These are phyloP conservation scores for Botrytis sinoallii DNA, from an alignment of 2,329 filamentous ascomycete species.

Conservation along the genomic window DNA sequence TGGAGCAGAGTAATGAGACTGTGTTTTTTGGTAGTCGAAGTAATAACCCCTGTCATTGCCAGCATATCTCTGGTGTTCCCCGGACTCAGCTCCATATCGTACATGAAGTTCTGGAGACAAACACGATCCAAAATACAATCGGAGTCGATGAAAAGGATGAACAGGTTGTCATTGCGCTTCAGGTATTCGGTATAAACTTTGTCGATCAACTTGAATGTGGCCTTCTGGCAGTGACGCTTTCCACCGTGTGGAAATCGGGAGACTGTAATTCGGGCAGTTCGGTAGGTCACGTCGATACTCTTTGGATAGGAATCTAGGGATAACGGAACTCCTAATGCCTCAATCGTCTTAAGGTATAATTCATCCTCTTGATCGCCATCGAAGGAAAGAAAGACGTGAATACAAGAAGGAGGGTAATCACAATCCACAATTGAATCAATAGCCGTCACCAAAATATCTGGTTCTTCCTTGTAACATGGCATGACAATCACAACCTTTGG, in stretches of 20 bases:
- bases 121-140: constrained; percentile 91
- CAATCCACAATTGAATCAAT: constrained; percentile 90
- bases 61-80: constrained; percentile 90
- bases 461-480: constrained; percentile 93
- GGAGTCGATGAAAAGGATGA: constrained; percentile 95
- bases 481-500: constrained; percentile 96
- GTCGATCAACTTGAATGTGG: constrained; percentile 89
- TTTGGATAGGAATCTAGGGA: constrained; percentile 76
- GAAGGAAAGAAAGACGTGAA: constrained; percentile 94
- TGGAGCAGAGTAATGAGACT: constrained; percentile 88
- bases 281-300: constrained; percentile 87
- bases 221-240: constrained; percentile 90
- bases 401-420: constrained; percentile 87
- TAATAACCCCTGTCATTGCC: constrained; percentile 97
- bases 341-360: constrained; percentile 80
- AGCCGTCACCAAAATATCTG: constrained; percentile 77
- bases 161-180: constrained; percentile 83
- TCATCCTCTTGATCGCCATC: constrained; percentile 89
- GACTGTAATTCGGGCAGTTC: constrained; percentile 78
- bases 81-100: constrained; percentile 96
- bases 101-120: constrained; percentile 96
- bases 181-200: constrained; percentile 86
- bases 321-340: constrained; percentile 77
- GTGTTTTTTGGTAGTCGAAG: constrained; percentile 84
- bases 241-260: constrained; percentile 92